Evolutionary conservation across 2,329 filamentous ascomycete species (phyloP).

Genomic region (Thyridium curvatum): DNA sequence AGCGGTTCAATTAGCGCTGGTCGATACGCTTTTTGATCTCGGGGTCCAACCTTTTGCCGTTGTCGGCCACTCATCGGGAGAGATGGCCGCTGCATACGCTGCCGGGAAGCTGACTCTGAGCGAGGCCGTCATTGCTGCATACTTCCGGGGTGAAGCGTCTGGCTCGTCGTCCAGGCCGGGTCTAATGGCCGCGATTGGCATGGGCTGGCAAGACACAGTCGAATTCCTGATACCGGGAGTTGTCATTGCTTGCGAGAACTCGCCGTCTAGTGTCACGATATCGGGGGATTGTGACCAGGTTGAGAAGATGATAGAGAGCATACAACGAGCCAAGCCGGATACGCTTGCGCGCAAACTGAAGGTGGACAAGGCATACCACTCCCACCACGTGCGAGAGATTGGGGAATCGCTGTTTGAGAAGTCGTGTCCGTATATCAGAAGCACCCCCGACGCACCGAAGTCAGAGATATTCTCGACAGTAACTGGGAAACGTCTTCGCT

Average conservation of each 20-base stretch:
- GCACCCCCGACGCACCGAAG: too few species aligned
- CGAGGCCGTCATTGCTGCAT: conserved; percentile 12
- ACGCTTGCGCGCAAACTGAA: conserved; percentile 27
- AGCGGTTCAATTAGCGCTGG: conserved; percentile 33
- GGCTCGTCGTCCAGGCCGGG: conserved; percentile 7
- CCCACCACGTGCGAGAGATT: conserved; percentile 28
- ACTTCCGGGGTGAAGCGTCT: conserved; percentile 15
- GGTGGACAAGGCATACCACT: conserved; percentile 37
- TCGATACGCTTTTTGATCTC: conserved; percentile 24
- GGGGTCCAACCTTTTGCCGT: conserved; percentile 19
- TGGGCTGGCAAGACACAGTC: conserved; percentile 1
- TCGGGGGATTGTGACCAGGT: conserved; percentile 18
- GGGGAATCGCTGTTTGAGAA: conserved; percentile 16
- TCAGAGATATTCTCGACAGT: conserved; percentile 14
- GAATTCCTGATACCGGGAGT: conserved; percentile 8
- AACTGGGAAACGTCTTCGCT: conserved; percentile 14
- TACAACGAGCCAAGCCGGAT: conserved; percentile 15
- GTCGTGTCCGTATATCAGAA: too few species aligned
- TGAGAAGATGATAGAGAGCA: conserved; percentile 16
- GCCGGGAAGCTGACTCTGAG: conserved; percentile 15
- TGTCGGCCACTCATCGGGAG: conserved; percentile 24
- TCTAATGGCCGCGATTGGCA: too few species aligned
- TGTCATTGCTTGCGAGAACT: conserved; percentile 16
- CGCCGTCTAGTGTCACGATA: conserved; percentile 14
- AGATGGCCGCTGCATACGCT: conserved; percentile 35